Evolutionary conservation across 1,284 basidiomycete species (phyloP), one percentile per base, ranked within the genome.

Genomic region (Apiotrichum domesticum): DNA sequence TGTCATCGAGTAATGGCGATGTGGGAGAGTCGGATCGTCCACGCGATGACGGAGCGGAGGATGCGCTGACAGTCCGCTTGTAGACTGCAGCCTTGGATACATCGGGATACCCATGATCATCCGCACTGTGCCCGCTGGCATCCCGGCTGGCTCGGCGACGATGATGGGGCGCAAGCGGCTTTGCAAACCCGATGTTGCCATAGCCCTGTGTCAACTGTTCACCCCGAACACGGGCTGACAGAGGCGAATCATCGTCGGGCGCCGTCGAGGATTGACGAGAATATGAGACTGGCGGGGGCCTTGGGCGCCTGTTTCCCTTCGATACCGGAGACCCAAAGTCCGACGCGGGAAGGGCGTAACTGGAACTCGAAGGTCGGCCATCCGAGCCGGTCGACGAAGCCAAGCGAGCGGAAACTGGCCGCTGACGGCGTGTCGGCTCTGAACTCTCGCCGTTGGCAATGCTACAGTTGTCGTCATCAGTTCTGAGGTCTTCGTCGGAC

Each of bases 1-100:
- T 69, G 29, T 63, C 47, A 50, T 72, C 70, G 4, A 72, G 29
- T 11, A 54, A 52, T n/a, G 62, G 65, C 0, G 66, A 68, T 8
- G 57, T 56, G 1, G 70, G 66, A 6, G 68, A 66, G n/a, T 59
- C 50, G 0, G 67, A 65, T 35, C 63, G 46, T 45, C 52, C 57
- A n/a, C 56, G 45, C 3, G 54, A 46, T 6, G 43, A 55, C 10
- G 54, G 15, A 8, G 46, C 43, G 11, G 59, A 61, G 6, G 40
- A 15, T 8, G 48, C 29, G 46, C 52, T 54, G 40, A 51, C 15
- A 29, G 41, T 58, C 6, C 56, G 35, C 1, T 40, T 29, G 13
- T 54, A 50, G 37, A 43, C 55, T 51, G 46, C 57, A 51, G 29
- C 50, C 35, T 2, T 34, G 9, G 52, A 11, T 14, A 51, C 37